phyloP scores from a whole-genome alignment of 2,329 filamentous ascomycete genomes.

The Karstenula rhodostoma region DNA sequence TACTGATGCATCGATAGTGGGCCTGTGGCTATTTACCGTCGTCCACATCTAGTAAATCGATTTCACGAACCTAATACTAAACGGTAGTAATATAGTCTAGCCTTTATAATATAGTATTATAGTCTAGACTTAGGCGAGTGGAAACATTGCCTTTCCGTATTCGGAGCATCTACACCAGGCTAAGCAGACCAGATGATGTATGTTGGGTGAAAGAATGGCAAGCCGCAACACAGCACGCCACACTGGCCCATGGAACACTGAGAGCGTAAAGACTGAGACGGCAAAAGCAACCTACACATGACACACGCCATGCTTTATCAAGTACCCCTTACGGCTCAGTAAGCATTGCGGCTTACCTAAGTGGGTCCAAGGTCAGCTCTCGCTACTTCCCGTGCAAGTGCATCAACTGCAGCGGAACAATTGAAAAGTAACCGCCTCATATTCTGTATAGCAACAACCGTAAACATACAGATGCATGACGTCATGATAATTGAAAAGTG shows the following conservation, averaged over 20 bases:
- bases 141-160: no score
- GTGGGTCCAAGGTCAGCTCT: neutral
- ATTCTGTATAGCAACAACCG: slow-evolving; percentile 2
- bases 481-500: neutral
- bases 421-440: neutral
- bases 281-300: neutral
- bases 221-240: neutral
- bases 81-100: no score
- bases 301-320: neutral
- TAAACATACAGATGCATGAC: neutral
- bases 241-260: neutral
- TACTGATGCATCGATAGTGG: neutral
- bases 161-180: no score
- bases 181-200: neutral
- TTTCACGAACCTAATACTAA: no score
- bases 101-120: no score
- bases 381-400: neutral
- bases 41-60: no score
- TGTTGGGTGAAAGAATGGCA: neutral
- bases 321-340: neutral
- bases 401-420: neutral
- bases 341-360: slow-evolving; percentile 1
- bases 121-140: no score
- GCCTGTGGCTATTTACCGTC: no score
- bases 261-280: neutral